These are phyloP conservation scores for Spathaspora passalidarum DNA, from an alignment of 805 yeast species.

Conservation along the genomic window DNA sequence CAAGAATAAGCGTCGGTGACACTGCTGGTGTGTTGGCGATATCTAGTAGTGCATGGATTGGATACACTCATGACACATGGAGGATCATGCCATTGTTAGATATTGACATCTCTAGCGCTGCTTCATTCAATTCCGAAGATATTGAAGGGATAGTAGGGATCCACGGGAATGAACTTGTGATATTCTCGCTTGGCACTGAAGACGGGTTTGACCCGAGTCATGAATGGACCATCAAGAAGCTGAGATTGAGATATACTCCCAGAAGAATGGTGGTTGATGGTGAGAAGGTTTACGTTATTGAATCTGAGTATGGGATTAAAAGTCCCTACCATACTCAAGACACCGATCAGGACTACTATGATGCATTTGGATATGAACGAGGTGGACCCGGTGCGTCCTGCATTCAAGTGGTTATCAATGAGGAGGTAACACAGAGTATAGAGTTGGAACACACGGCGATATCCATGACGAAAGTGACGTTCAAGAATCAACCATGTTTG, in stretches of 20 bases:
- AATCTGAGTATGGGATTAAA: conserved; percentile 40
- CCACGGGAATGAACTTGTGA: conserved; percentile 47
- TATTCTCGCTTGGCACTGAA: conserved; percentile 51
- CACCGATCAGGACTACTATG: conserved; percentile 32
- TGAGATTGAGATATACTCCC: conserved; percentile 52
- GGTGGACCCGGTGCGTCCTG: conserved; percentile 40
- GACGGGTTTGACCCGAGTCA: conserved; percentile 22
- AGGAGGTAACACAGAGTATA: conserved; percentile 38
- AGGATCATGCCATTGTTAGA: conserved; percentile 47
- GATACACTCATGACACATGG: conserved; percentile 38
- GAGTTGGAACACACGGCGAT: conserved; percentile 47
- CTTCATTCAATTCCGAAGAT: conserved; percentile 63
- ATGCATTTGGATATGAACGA: conserved; percentile 44
- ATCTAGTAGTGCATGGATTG: conserved; percentile 56
- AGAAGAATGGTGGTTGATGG: conserved; percentile 29
- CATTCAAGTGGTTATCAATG: conserved; percentile 43
- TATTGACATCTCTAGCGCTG: conserved; percentile 42
- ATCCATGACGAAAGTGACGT: conserved; percentile 31
- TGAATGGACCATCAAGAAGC: conserved; percentile 24
- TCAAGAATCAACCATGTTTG: conserved; percentile 32
- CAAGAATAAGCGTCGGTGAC: conserved; percentile 24
- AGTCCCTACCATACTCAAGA: conserved; percentile 23
- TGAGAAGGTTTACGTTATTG: conserved; percentile 38
- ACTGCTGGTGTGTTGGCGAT: conserved; percentile 41
- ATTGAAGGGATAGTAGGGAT: conserved; percentile 64